Evolutionary conservation across 768 basidiomycete species (phyloP), one percentile per base, ranked within the genome.

Genomic region (Ramaria sp.): DNA sequence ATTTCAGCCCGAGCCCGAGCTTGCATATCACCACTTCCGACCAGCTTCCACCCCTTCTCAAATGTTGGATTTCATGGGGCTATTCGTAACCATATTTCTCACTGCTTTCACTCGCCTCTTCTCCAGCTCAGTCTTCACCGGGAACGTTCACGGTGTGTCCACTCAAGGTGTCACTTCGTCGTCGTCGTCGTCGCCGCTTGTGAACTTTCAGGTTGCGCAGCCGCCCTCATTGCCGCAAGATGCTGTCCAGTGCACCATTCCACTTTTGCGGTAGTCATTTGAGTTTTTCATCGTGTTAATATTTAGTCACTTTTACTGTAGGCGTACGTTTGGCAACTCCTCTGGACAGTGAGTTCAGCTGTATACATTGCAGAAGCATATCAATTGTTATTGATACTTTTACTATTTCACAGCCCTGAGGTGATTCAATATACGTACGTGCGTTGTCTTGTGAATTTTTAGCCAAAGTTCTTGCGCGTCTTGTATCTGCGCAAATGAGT

Each of bases 251-350:
- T 88, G 87, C 61, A 85, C 82, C 0, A 67, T 79, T 15, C 69
- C 78, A 66, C 72, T 88, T 49, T 66, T 88, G 13, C 71, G 81
- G n/a, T n/a, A n/a, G n/a, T n/a, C n/a, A n/a, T n/a, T n/a, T n/a
- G n/a, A n/a, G n/a, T n/a, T n/a, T n/a, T n/a, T n/a, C n/a, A 20
- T 48, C 52, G 50, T 36, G 47, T 16, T n/a, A 20, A 20, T 4
- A 50, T 25, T 34, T 58, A 9, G 42, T 28, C 32, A 24, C 13
- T 16, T 32, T 27, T 16, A 28, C 28, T 48, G 25, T 53, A 85
- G 85, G 63, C 82, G 78, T 51, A 83, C 83, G 52, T 88, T 86
- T 61, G 85, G 78, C 3, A 78, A 74, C 63, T 87, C 86, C 1
- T 87, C 78, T 58, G 84, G 82, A 61, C 56, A 70, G 85, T 85